These are phyloP conservation scores for Boletus patriciae DNA, from an alignment of 768 basidiomycete species.

Conservation along the genomic window DNA sequence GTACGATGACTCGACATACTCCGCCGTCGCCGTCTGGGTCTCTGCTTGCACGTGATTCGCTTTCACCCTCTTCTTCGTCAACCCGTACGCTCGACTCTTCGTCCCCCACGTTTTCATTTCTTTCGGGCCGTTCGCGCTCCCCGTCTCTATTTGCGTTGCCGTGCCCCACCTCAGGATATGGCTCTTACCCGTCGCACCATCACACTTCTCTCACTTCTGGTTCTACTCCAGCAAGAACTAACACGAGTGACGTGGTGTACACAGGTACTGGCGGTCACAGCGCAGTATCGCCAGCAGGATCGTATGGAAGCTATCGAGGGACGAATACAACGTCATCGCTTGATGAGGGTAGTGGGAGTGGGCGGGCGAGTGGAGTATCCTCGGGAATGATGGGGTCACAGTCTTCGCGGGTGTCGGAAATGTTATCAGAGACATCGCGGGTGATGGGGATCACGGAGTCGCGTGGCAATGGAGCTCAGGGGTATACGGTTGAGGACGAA, in stretches of 20 bases:
- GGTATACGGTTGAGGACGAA: neutral
- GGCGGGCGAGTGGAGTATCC: constrained; percentile 15
- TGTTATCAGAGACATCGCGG: neutral
- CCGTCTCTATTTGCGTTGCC: neutral
- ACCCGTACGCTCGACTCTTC: neutral
- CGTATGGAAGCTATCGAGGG: constrained; percentile 23
- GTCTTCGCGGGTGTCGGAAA: constrained; percentile 12
- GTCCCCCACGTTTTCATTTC: constrained; percentile 5
- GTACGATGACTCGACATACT: constrained; percentile 8
- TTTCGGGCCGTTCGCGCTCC: neutral
- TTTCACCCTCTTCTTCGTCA: neutral
- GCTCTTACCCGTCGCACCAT: neutral
- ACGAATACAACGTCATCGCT: constrained; percentile 23
- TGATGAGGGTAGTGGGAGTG: constrained; percentile 14
- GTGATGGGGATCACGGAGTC: neutral
- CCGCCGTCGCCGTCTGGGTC: neutral
- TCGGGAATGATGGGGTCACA: constrained; percentile 11
- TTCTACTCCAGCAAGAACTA: constrained; percentile 6
- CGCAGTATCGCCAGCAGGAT: constrained; percentile 24
- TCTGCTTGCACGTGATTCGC: neutral
- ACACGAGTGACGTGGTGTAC: neutral
- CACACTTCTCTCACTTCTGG: neutral
- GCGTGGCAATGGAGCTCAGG: neutral
- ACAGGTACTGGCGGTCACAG: constrained; percentile 20
- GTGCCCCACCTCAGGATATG: neutral